Evolutionary conservation across 371 early-diverging fungal genomes (phyloP).

Genomic region (Blakeslea trispora): DNA sequence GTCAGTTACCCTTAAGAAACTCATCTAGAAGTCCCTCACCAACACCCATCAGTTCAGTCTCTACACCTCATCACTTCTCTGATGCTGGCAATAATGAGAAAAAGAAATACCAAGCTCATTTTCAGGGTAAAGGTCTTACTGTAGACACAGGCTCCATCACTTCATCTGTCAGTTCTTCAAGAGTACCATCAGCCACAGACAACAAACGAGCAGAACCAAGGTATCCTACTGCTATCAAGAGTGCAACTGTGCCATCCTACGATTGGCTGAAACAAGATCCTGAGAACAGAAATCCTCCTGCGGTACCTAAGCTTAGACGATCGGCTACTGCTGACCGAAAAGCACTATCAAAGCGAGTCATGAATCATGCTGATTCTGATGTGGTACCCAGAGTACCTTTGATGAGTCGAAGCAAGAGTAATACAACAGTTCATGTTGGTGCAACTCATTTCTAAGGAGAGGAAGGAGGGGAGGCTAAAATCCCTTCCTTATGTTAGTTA

Average conservation of each 20-base stretch:
- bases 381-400: not conserved
- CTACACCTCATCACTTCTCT: too few species aligned
- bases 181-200: not conserved
- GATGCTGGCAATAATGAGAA: too few species aligned
- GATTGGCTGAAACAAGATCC: slow-evolving; percentile 36
- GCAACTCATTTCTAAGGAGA: too few species aligned
- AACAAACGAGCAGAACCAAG: slow-evolving; percentile 3
- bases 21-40: slow-evolving; percentile 1
- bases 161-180: not conserved
- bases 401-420: not conserved
- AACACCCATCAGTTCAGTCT: not conserved
- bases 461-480: too few species aligned
- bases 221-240: slow-evolving; percentile 22
- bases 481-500: too few species aligned
- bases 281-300: slow-evolving; percentile 11
- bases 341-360: slow-evolving; percentile 17
- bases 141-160: slow-evolving; percentile 29
- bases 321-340: slow-evolving; percentile 33
- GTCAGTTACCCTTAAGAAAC: not conserved
- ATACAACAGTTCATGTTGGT: not conserved
- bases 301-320: slow-evolving; percentile 20
- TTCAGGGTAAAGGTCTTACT: slow-evolving; percentile 41
- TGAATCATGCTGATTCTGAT: not conserved
- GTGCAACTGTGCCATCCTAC: slow-evolving; percentile 37
- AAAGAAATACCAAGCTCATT: slow-evolving; percentile 31